Base-by-base conservation (phyloP, 495 filamentous ascomycete genomes). In the Haplographium delicatum region DNA sequence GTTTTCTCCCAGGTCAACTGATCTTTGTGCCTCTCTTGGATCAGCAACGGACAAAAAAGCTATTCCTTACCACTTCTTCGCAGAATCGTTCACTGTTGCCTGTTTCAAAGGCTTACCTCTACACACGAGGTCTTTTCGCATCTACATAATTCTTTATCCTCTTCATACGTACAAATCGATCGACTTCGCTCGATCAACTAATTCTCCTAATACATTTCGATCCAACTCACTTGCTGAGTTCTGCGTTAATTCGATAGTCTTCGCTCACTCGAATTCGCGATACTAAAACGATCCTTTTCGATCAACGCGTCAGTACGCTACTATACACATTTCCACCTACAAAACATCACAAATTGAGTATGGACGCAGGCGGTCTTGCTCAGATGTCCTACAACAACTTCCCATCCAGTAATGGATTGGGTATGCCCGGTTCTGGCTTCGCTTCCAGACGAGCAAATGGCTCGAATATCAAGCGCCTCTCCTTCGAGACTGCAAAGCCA, bases 311-410 rank as follows among this genome's bases (percentile, higher is more conserved):
- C 37, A 18, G 15, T 33, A 44, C 19, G 20, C 24, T 20, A 41
- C 34, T 3, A 39, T 41, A 22, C 44, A 27, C 37, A n/a, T n/a
- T 28, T 20, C 58, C 47, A 49, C 50, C 50, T 58, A 42, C 47
- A 54, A 53, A 51, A 50, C 46, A 57, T 49, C 43, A 57, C 40
- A 47, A 22, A 57, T 70, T 83, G 86, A 89, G 85, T 78, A 93
- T 95, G 82, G 85, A 95, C 90, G 82, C 91, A 80, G 93, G 91
- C 80, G 89, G 90, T 90, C 88, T 96, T 78, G 85, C 91, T 90
- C 93, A 95, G 77, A 97, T 98, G 94, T 85, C 88, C 68, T 94
- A 91, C 79, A 85, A 86, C 72, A 79, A 78, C 67, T 85, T 81
- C 65, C 72, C 80, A 63, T 76, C 79, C 67, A 73, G 78, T 67